These are phyloP conservation scores for Fusarium fracticaudum DNA, from an alignment of 2,329 filamentous ascomycete genomes.

Conservation along the genomic window DNA sequence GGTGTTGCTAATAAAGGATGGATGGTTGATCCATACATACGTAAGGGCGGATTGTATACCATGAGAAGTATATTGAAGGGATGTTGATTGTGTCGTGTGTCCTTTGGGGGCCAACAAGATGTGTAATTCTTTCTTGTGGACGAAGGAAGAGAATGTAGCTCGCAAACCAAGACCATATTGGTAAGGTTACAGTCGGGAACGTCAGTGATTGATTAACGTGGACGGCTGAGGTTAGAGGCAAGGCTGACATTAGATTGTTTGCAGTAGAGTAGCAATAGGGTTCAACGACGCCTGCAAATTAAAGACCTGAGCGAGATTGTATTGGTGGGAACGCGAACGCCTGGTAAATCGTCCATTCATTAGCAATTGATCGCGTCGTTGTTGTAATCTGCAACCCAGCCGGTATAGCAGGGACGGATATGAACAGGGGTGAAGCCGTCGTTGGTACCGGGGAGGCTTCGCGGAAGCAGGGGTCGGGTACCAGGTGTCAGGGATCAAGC, in stretches of 20 bases:
- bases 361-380: slow-evolving; percentile 12
- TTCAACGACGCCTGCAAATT: slow-evolving; percentile 1
- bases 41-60: neutral
- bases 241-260: slow-evolving; percentile 3
- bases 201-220: neutral
- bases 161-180: slow-evolving; percentile 3
- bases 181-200: neutral
- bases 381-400: slow-evolving; percentile 27
- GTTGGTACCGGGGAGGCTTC: slow-evolving; percentile 25
- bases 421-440: slow-evolving; percentile 26
- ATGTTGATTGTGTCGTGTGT: neutral
- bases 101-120: neutral
- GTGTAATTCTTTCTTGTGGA: neutral
- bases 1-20: neutral
- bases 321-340: slow-evolving; percentile 9
- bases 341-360: slow-evolving; percentile 26
- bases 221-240: slow-evolving; percentile 8
- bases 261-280: neutral
- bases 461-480: slow-evolving; percentile 28
- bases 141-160: neutral
- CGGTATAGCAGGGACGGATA: slow-evolving; percentile 32
- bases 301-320: slow-evolving; percentile 7
- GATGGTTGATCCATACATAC: neutral
- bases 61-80: neutral
- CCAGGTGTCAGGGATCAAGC: slow-evolving; percentile 19